Evolutionary conservation across 2,329 filamentous ascomycete species (phyloP).

Genomic region (Colletotrichum spaethianum): DNA sequence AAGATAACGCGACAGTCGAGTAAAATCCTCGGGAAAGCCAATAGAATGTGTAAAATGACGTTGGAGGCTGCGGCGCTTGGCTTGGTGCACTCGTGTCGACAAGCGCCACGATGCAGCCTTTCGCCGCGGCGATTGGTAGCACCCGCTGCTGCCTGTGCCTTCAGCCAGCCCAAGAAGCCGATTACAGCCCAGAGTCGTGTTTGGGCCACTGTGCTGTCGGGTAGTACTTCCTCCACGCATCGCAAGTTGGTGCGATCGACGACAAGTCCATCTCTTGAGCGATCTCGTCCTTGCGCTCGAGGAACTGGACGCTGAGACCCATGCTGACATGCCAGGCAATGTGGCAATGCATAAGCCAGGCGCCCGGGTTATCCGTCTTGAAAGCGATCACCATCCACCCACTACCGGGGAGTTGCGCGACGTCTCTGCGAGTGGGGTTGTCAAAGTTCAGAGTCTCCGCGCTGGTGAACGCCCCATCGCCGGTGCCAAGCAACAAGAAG

Average conservation of each 20-base stretch:
- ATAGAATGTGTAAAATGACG: conserved; percentile 10
- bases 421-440: conserved; percentile 64
- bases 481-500: conserved; percentile 49
- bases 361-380: conserved; percentile 64
- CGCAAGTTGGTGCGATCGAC: conserved; percentile 39
- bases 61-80: neutral
- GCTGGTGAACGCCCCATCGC: conserved; percentile 41
- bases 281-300: conserved; percentile 53
- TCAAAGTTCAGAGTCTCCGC: conserved; percentile 47
- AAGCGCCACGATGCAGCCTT: neutral
- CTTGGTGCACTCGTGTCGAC: conserved; percentile 30
- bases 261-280: conserved; percentile 32
- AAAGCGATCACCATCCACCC: conserved; percentile 65
- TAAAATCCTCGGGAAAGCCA: neutral
- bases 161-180: conserved; percentile 15
- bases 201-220: conserved; percentile 35
- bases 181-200: conserved; percentile 43
- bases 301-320: conserved; percentile 66
- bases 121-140: conserved; percentile 1
- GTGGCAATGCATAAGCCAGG: conserved; percentile 63
- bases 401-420: conserved; percentile 56
- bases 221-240: conserved; percentile 42
- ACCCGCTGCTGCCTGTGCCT: conserved; percentile 5
- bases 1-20: neutral
- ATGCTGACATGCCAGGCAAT: conserved; percentile 65